Evolutionary conservation across 2,329 filamentous ascomycete species (phyloP).

Genomic region (Verticillium dahliae): DNA sequence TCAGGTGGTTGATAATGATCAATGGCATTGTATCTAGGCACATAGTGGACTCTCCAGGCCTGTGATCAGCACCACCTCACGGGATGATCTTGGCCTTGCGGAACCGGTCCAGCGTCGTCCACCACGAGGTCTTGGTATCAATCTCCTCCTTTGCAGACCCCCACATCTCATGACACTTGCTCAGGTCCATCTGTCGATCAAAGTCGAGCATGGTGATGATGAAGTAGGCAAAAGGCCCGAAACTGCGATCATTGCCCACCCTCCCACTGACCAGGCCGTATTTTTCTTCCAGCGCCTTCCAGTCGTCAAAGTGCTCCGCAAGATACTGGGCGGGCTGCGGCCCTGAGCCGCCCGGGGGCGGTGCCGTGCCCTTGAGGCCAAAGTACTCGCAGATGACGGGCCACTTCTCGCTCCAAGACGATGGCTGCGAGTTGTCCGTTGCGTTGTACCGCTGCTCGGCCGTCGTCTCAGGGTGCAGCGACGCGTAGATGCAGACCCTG

Average conservation of each 20-base stretch:
- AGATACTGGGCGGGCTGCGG: constrained; percentile 23
- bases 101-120: constrained; percentile 24
- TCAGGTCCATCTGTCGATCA: constrained; percentile 25
- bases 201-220: constrained; percentile 27
- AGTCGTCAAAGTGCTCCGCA: constrained; percentile 21
- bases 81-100: constrained; percentile 24
- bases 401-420: constrained; percentile 36
- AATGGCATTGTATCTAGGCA: too few species aligned
- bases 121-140: constrained; percentile 21
- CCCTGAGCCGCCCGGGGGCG: constrained; percentile 18
- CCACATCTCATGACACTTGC: constrained; percentile 22
- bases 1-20: too few species aligned
- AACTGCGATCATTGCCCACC: constrained; percentile 22
- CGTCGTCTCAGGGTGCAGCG: constrained; percentile 29
- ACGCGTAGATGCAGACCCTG: constrained; percentile 32
- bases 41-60: too few species aligned
- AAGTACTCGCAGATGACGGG: constrained; percentile 38
- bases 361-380: constrained; percentile 30
- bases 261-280: constrained; percentile 22
- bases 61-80: constrained; percentile 5
- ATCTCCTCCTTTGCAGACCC: constrained; percentile 20
- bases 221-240: constrained; percentile 21
- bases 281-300: constrained; percentile 23
- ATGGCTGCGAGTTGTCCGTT: constrained; percentile 27
- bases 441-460: constrained; percentile 32